phyloP scores from a whole-genome alignment of 139 green algal species.

The Closterium sp. region DNA sequence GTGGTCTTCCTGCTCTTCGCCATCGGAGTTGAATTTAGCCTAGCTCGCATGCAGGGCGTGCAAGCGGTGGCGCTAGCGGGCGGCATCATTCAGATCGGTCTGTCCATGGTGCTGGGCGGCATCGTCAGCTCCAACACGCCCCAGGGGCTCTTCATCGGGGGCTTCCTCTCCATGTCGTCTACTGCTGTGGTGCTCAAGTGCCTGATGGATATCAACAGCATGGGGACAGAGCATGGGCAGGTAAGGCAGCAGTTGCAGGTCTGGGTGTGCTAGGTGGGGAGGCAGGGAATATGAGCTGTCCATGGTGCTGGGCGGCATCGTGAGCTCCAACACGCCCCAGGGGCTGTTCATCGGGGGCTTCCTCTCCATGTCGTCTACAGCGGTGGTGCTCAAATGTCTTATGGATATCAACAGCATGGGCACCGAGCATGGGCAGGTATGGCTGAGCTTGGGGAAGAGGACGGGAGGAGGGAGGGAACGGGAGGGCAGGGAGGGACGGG shows the following conservation, averaged over 20 bases:
- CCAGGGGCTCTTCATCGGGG: conserved; percentile 83
- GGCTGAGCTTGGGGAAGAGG: conserved; percentile 68
- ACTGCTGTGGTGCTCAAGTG: conserved; percentile 90
- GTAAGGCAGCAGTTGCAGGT: too few species aligned
- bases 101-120: conserved; percentile 58
- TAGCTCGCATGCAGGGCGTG: conserved; percentile 76
- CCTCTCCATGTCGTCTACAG: conserved; percentile 78
- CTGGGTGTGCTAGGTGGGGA: neutral
- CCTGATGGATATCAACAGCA: conserved; percentile 60
- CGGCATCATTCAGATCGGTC: conserved; percentile 57
- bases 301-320: too few species aligned
- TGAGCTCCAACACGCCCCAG: conserved; percentile 36
- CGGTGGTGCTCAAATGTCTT: conserved; percentile 90
- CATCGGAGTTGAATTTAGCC: conserved; percentile 87
- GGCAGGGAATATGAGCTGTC: too few species aligned
- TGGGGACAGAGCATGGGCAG: conserved; percentile 64
- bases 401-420: conserved; percentile 53
- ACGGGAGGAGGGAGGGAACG: too few species aligned
- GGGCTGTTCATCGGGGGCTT: conserved; percentile 88
- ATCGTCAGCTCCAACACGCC: conserved; percentile 25
- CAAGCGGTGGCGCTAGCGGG: conserved; percentile 79
- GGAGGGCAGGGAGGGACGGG: conserved; percentile 70
- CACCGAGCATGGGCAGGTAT: conserved; percentile 6
- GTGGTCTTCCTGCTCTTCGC: conserved; percentile 95
- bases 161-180: conserved; percentile 80